Base-by-base conservation (phyloP, 2,329 filamentous ascomycete species). In the Endothia cerciana region DNA sequence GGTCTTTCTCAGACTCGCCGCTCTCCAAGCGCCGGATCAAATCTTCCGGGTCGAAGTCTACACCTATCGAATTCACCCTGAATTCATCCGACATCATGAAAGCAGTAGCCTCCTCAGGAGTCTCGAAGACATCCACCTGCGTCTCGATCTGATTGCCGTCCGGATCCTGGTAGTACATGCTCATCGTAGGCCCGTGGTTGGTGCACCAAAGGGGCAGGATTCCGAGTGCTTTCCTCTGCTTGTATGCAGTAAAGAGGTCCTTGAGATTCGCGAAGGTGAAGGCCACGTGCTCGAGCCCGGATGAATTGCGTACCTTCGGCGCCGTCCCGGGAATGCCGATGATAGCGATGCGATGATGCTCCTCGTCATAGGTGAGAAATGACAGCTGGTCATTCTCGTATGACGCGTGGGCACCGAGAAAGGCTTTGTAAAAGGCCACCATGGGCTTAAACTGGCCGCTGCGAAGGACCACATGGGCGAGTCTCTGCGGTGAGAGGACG, bases 81-180 rank as follows among this genome's bases (percentile, higher is more conserved):
- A 81, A 82, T 19, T 73, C 72, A 0, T 72, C 56, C 0, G 70
- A 65, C 17, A 7, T 51, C 80, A 85, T 82, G 64, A 75, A 83
- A 6, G 67, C 73, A 0, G 65, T 76, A 0, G 78, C 77, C 38
- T 80, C 79, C 28, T 77, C 75, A 0, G 64, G 62, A 0, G 72
- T 76, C 3, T 77, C 75, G 60, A 81, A 80, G 58, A 78, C 79
- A 63, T 82, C 79, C 3, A 82, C 77, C 68, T 83, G 81, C 8
- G 75, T 78, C 72, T 85, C 83, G 22, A 85, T 60, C 68, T 73
- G 68, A 69, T 83, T 84, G 11, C 81, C 80, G 68, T 85, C 81
- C 1, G 81, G 82, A 69, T 84, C 82, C 11, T 69, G 68, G 70
- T 84, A 84, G 71, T 84, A 84, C 25, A 84, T 78, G 69, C 76